Conservation (phyloP, 2,329 filamentous ascomycete genomes). For the Berkeleyomyces rouxiae region DNA sequence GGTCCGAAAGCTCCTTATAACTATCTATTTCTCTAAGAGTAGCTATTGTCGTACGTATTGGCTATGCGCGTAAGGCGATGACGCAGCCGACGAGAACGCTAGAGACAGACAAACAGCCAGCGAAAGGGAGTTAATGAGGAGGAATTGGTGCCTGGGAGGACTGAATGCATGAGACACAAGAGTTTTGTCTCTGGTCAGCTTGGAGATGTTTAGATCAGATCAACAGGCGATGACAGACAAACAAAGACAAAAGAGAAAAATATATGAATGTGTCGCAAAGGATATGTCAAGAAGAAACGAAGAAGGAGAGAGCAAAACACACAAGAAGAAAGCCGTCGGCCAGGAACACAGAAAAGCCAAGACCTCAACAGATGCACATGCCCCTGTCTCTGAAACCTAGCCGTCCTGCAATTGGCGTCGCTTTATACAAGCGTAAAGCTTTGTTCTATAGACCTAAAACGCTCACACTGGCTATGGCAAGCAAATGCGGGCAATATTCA, state of each 20-base stretch:
- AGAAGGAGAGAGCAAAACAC: background rate
- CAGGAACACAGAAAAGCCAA: background rate
- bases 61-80: background rate
- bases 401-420: background rate
- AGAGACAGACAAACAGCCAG: background rate
- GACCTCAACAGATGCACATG: background rate
- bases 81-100: background rate
- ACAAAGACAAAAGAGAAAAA: background rate
- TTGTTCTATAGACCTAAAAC: background rate
- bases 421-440: background rate
- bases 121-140: background rate
- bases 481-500: background rate
- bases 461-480: background rate
- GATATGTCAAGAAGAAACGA: background rate
- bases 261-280: background rate
- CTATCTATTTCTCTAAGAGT: too few species aligned
- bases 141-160: background rate
- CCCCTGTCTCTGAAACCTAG: conserved; percentile 2
- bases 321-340: background rate
- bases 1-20: too few species aligned
- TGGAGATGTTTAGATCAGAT: background rate
- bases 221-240: background rate
- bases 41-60: background rate
- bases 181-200: background rate
- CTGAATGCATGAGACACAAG: background rate